Conservation (phyloP, 2,329 filamentous ascomycete genomes). For the Phialophora chinensis region DNA sequence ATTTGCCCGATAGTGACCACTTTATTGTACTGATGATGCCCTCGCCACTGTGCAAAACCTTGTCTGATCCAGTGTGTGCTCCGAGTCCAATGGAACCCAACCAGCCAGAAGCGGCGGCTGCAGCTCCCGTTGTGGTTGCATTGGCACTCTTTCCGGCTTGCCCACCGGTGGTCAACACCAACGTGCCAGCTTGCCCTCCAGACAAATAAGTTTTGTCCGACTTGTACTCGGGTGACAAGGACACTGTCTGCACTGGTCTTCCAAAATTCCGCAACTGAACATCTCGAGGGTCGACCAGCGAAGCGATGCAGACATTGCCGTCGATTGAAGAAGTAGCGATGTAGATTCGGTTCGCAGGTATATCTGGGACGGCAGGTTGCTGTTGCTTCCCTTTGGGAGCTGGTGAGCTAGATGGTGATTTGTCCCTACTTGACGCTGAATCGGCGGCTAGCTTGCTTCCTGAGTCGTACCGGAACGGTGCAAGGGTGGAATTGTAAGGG, state of each 20-base stretch:
- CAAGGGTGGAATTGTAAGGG: conserved; percentile 72
- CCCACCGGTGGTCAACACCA: conserved; percentile 85
- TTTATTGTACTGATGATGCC: conserved; percentile 89
- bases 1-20: conserved; percentile 92
- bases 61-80: conserved; percentile 79
- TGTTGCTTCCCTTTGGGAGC: conserved; percentile 57
- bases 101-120: conserved; percentile 87
- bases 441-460: conserved; percentile 46
- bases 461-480: conserved; percentile 45
- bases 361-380: conserved; percentile 67
- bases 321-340: conserved; percentile 94
- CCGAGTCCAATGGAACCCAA: conserved; percentile 85
- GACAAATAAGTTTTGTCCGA: conserved; percentile 88
- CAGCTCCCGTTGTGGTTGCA: conserved; percentile 85
- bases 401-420: conserved; percentile 55
- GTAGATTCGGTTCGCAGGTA: conserved; percentile 87
- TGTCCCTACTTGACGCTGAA: conserved; percentile 45
- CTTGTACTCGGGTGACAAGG: conserved; percentile 93
- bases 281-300: conserved; percentile 84
- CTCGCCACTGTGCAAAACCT: conserved; percentile 86
- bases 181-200: conserved; percentile 83
- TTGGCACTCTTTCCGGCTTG: conserved; percentile 77
- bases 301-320: conserved; percentile 91
- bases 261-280: conserved; percentile 92
- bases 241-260: conserved; percentile 87